Percentiles rank a stretch among this genome's conserved stretches.
These are phyloP conservation scores for Diaporthe batatas DNA, from an alignment of 2,329 filamentous ascomycete species.

Conservation along the genomic window DNA sequence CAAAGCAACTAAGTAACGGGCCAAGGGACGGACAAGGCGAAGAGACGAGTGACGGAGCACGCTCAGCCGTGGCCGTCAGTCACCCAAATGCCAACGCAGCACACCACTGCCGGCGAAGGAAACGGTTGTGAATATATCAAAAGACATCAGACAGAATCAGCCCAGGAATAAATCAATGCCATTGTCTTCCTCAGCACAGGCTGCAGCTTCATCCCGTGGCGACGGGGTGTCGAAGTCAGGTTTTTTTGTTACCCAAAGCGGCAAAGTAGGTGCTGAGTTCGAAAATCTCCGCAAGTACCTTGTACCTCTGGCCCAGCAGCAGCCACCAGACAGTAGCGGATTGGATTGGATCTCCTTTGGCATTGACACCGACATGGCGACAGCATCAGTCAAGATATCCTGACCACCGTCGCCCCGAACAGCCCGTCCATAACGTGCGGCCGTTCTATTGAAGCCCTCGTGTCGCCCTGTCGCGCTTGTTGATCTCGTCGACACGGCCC, in stretches of 20 bases:
- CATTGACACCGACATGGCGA: slow-evolving; percentile 35
- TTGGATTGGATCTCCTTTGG: slow-evolving; percentile 36
- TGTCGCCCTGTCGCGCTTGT: slow-evolving; percentile 17
- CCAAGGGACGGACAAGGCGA: not conserved
- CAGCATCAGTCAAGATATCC: slow-evolving; percentile 36
- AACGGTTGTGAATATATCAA: not conserved
- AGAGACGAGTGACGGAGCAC: not conserved
- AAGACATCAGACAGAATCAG: not conserved
- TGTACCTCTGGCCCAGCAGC: slow-evolving; percentile 30
- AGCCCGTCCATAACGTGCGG: slow-evolving; percentile 23
- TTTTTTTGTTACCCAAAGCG: slow-evolving; percentile 38
- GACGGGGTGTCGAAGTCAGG: slow-evolving; percentile 33
- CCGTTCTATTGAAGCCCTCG: slow-evolving; percentile 24
- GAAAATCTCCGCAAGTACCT: slow-evolving; percentile 35
- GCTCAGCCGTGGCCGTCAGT: not conserved
- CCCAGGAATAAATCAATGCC: not conserved
- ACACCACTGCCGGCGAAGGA: not conserved
- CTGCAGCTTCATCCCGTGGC: slow-evolving; percentile 10
- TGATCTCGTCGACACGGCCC: slow-evolving; percentile 10
- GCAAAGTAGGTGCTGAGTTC: slow-evolving; percentile 32
- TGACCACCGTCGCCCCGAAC: slow-evolving; percentile 31
- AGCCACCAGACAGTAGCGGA: slow-evolving; percentile 32
- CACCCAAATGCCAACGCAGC: not conserved
- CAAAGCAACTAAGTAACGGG: not conserved
- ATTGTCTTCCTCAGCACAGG: slow-evolving; percentile 12